Base-by-base conservation (phyloP, 768 basidiomycete species). In the Lactarius indigo region DNA sequence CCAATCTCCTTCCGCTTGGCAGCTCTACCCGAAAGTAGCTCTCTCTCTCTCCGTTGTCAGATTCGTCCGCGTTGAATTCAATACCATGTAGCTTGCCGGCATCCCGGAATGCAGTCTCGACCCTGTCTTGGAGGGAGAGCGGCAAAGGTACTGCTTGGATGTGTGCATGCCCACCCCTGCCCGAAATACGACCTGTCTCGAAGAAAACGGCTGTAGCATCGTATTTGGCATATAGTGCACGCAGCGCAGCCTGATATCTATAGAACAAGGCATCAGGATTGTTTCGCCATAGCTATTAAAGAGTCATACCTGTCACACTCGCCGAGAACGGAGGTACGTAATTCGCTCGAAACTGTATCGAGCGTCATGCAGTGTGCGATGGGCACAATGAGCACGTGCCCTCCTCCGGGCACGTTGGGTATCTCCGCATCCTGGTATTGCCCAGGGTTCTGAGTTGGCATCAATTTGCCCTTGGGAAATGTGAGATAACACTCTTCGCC, bases 401-500 rank as follows among this genome's bases (percentile, higher is more conserved):
- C 97, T 26, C 97, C 97, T 23, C 97, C 97, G 1, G 97, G 97
- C 26, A 98, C 89, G 66, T 70, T 63, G 69, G 74, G 70, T 69
- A 77, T 73, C 15, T 77, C 65, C 9, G 73, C 71, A n/a, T 75
- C 72, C 47, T 69, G 76, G 71, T 80, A 77, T 47, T 82, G 79
- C 20, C 79, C 77, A 3, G 80, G 76, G 31, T 85, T 82, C 55
- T 88, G 87, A 7, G 94, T 96, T 20, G 92, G 91, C 54, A 93
- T 84, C 52, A 98, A 88, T 75, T 96, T 94, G 2, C 97, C 97
- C 75, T 97, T 98, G 0, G 97, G 92, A n/a, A 98, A 79, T 0
- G 97, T 96, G 58, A 98, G 78, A 79, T 99, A 99, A 73, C 92
- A 94, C 76, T 99, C 97, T 7, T 82, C 76, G 17, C 96, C 97